Evolutionary conservation across 805 yeast genomes (phyloP).

Genomic region (Saccharomycopsis fermentans): DNA sequence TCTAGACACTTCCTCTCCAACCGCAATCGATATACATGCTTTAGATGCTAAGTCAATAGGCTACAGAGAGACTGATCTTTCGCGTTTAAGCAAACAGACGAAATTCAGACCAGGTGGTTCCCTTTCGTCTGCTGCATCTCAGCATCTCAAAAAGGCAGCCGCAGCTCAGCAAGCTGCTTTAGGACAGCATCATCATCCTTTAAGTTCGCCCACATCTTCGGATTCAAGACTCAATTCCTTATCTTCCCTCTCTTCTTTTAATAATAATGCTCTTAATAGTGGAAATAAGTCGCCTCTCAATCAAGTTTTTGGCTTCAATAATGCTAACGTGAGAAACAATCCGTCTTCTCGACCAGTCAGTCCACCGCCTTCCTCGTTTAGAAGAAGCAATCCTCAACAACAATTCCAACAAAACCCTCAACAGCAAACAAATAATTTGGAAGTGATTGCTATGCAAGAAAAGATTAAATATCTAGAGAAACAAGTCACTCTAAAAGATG

Average conservation of each 20-base stretch:
- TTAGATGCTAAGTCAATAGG: constrained; percentile 11
- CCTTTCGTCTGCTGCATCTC: constrained; percentile 16
- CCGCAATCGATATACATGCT: constrained; percentile 1
- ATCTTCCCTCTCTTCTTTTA: constrained; percentile 2
- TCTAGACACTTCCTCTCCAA: neutral
- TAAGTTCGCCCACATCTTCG: neutral
- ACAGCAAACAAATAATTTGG: constrained; percentile 9
- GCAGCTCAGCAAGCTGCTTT: constrained; percentile 3
- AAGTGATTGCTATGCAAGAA: constrained; percentile 18
- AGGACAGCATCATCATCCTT: neutral
- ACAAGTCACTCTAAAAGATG: constrained; percentile 10
- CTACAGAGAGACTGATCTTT: constrained; percentile 15
- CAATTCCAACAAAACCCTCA: constrained; percentile 1
- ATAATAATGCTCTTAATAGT: neutral
- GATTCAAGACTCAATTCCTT: constrained; percentile 8
- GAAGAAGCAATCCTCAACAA: constrained; percentile 1
- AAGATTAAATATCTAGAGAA: constrained; percentile 13
- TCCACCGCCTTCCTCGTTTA: constrained; percentile 7
- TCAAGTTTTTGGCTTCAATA: constrained; percentile 9
- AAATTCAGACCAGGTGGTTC: constrained; percentile 19
- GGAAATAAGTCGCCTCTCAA: constrained; percentile 11
- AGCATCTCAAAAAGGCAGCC: constrained; percentile 11
- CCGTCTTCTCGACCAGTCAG: neutral
- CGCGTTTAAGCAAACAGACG: constrained; percentile 9
- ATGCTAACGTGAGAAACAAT: neutral